These are phyloP conservation scores for Telfairia occidentalis DNA, from an alignment of 331 rosid genomes.

Conservation along the genomic window DNA sequence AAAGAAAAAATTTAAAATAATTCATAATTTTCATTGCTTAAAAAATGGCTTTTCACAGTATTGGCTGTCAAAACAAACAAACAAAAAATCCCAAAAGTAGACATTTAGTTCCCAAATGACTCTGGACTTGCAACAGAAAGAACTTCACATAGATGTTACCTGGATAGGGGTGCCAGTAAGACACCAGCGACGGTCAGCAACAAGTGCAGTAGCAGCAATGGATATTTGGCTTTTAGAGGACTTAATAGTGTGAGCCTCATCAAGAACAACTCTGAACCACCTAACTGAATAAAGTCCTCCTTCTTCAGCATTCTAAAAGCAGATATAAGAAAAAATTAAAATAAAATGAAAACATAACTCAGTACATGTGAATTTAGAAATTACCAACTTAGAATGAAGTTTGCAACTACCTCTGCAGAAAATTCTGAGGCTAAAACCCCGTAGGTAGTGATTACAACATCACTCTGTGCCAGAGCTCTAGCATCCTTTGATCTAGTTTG, in stretches of 20 bases:
- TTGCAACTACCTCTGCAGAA: constrained; percentile 58
- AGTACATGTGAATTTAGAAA: constrained; percentile 12
- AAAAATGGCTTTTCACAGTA: not conserved
- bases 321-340: constrained; percentile 10
- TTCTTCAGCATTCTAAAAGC: constrained; percentile 53
- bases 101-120: not conserved
- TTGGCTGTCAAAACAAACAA: not conserved
- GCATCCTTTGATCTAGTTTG: constrained; percentile 89
- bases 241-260: constrained; percentile 89
- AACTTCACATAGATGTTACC: constrained; percentile 29
- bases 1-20: not conserved
- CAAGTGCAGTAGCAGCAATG: constrained; percentile 60
- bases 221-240: constrained; percentile 93
- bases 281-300: constrained; percentile 69
- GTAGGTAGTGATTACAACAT: constrained; percentile 79
- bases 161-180: constrained; percentile 97
- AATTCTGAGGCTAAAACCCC: constrained; percentile 85
- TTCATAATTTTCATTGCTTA: not conserved
- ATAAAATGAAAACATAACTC: constrained; percentile 15
- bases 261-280: constrained; percentile 95
- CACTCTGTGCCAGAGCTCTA: constrained; percentile 50
- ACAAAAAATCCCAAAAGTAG: not conserved
- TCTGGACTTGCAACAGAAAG: not conserved
- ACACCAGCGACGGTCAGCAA: constrained; percentile 89
- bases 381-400: constrained; percentile 2